Percentiles rank a stretch among this genome's conserved stretches.
phyloP scores from a whole-genome alignment of 768 basidiomycete genomes.

The Leccinum olivaceopallidum region DNA sequence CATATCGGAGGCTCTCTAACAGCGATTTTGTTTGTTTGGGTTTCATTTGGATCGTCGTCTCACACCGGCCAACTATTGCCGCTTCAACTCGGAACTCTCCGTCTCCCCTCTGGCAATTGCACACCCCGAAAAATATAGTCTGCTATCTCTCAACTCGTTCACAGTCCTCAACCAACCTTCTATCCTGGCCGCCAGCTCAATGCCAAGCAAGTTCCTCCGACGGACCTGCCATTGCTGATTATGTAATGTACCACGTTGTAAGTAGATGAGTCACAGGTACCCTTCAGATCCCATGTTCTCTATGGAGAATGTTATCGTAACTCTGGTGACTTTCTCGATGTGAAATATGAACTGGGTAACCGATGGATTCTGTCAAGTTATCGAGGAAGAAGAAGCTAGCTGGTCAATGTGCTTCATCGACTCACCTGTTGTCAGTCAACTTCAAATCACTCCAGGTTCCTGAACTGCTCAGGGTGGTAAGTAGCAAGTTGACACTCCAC shows the following conservation, averaged over 20 bases:
- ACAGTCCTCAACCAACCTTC: background rate
- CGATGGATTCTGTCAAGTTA: no score
- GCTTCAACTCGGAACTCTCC: conserved; percentile 6
- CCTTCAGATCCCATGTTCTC: background rate
- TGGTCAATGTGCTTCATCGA: no score
- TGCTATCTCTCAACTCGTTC: background rate
- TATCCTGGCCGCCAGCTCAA: background rate
- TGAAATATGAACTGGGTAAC: background rate
- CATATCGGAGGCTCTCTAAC: conserved; percentile 26
- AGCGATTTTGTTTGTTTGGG: conserved; percentile 25
- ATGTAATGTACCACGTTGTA: background rate
- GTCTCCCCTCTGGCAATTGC: background rate
- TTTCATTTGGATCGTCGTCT: conserved; percentile 34
- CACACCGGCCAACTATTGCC: conserved; percentile 32
- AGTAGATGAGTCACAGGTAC: background rate
- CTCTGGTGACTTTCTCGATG: background rate
- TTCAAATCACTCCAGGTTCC: background rate
- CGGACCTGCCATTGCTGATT: background rate
- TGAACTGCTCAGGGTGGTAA: background rate
- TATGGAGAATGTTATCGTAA: background rate
- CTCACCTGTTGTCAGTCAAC: no score
- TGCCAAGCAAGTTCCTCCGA: conserved; percentile 14
- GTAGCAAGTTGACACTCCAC: background rate
- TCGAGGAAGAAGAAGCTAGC: no score
- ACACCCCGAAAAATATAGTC: background rate